Conservation (phyloP, 495 filamentous ascomycete species). For the Penicillium flavigenum region DNA sequence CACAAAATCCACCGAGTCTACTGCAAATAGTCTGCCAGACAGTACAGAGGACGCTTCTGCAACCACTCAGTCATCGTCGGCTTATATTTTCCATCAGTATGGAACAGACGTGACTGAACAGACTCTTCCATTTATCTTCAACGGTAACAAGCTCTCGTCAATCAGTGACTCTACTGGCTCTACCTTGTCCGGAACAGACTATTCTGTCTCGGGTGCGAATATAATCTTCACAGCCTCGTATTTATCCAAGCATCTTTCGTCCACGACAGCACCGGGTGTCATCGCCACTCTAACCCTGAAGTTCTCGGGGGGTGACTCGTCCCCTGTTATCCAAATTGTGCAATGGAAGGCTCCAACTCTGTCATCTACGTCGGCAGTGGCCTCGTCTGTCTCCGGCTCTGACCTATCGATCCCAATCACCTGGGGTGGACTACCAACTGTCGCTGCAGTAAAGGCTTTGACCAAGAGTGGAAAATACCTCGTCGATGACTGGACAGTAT, state of each 20-base stretch:
- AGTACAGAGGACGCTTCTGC: constrained; percentile 50
- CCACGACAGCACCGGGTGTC: constrained; percentile 40
- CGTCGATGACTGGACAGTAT: constrained; percentile 59
- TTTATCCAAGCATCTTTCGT: constrained; percentile 42
- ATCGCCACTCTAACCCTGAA: constrained; percentile 51
- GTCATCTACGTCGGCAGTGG: constrained; percentile 37
- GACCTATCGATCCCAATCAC: constrained; percentile 52
- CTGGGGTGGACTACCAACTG: constrained; percentile 47
- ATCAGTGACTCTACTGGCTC: constrained; percentile 42
- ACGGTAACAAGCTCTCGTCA: constrained; percentile 53
- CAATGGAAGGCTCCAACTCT: constrained; percentile 52
- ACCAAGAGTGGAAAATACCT: constrained; percentile 49
- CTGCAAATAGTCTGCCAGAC: constrained; percentile 52
- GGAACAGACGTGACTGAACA: constrained; percentile 44
- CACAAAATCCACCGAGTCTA: constrained; percentile 42
- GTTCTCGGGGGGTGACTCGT: constrained; percentile 49
- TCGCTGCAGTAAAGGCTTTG: constrained; percentile 56
- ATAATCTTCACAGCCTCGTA: constrained; percentile 52
- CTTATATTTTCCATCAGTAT: constrained; percentile 56
- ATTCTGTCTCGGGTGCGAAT: constrained; percentile 41
- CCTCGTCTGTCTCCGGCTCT: constrained; percentile 39
- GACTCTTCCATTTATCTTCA: constrained; percentile 49
- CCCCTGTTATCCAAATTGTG: constrained; percentile 45
- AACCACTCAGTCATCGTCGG: constrained; percentile 46
- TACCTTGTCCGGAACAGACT: constrained; percentile 42